These are phyloP conservation scores for Populus ilicifolia DNA, from an alignment of 345 rosid species.

Conservation along the genomic window DNA sequence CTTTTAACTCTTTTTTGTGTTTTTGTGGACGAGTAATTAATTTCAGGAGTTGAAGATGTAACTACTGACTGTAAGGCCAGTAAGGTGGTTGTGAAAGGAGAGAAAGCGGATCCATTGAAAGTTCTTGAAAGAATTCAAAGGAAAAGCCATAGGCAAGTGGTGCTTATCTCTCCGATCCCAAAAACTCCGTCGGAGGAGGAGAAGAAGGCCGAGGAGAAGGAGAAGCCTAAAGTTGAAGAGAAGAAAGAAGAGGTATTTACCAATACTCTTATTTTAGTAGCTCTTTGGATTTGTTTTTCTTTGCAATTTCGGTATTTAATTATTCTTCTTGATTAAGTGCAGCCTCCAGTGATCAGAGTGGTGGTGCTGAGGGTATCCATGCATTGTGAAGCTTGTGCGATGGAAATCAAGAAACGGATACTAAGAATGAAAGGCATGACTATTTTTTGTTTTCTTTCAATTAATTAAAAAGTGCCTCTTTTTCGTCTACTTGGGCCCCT, in stretches of 20 bases:
- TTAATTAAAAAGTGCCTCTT: not conserved
- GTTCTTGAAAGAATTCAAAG: conserved; percentile 71
- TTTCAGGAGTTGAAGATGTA: conserved; percentile 81
- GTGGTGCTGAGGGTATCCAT: conserved; percentile 76
- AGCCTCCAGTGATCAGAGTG: conserved; percentile 64
- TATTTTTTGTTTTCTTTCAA: not conserved
- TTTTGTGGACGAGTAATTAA: not conserved
- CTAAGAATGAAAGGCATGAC: conserved; percentile 70
- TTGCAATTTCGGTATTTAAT: not conserved
- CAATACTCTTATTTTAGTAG: not conserved
- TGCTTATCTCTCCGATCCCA: conserved; percentile 84
- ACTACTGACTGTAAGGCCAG: conserved; percentile 67
- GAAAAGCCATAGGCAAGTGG: conserved; percentile 80
- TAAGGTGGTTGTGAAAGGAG: conserved; percentile 92
- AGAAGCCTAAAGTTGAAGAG: conserved; percentile 52
- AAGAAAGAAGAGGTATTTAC: conserved; percentile 69
- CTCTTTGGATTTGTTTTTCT: not conserved
- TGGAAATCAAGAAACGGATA: conserved; percentile 82
- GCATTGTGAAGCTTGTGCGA: conserved; percentile 97
- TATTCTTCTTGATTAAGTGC: conserved; percentile 14
- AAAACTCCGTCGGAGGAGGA: conserved; percentile 60
- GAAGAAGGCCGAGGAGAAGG: conserved; percentile 46
- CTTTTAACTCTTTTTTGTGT: not conserved
- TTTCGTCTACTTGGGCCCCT: not conserved
- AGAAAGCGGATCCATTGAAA: conserved; percentile 82